These are phyloP conservation scores for Dothidotthia symphoricarpi DNA, from an alignment of 2,329 filamentous ascomycete genomes.

Conservation along the genomic window DNA sequence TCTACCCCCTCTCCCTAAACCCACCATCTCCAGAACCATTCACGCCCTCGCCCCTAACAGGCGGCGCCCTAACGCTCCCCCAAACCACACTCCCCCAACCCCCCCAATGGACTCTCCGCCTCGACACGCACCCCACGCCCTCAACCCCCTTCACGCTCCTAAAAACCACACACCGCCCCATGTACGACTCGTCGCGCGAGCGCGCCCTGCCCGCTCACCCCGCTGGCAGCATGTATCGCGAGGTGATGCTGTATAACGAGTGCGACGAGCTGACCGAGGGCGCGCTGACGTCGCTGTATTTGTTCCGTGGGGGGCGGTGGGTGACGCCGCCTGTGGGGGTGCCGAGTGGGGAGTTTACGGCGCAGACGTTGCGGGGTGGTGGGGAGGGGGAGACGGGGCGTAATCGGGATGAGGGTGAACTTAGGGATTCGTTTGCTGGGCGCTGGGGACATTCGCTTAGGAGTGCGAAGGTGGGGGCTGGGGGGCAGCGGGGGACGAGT, in stretches of 20 bases:
- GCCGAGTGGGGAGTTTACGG: conserved; percentile 26
- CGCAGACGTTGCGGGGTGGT: conserved; percentile 15
- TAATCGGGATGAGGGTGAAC: conserved; percentile 35
- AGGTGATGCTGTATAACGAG: conserved; percentile 72
- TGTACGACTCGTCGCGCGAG: conserved; percentile 69
- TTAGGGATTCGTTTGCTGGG: conserved; percentile 37
- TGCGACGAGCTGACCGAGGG: conserved; percentile 77
- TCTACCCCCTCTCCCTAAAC: conserved; percentile 60
- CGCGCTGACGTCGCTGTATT: conserved; percentile 77
- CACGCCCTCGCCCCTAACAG: conserved; percentile 36
- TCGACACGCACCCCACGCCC: conserved; percentile 54
- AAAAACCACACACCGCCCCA: conserved; percentile 75
- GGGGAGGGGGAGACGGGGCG: background rate
- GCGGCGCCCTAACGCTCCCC: conserved; percentile 35
- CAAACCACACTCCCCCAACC: conserved; percentile 16
- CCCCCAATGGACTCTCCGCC: conserved; percentile 49
- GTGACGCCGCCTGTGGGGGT: conserved; percentile 65
- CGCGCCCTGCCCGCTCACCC: conserved; percentile 55
- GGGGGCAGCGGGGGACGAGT: conserved; percentile 80
- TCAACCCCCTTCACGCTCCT: conserved; percentile 70
- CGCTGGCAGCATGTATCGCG: conserved; percentile 45
- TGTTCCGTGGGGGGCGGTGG: conserved; percentile 72
- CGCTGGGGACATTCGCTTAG: conserved; percentile 41
- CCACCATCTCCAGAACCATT: conserved; percentile 40
- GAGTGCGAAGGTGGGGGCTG: conserved; percentile 57